These are phyloP conservation scores for Athelia psychrophila DNA, from an alignment of 1,284 basidiomycete species.

Conservation along the genomic window DNA sequence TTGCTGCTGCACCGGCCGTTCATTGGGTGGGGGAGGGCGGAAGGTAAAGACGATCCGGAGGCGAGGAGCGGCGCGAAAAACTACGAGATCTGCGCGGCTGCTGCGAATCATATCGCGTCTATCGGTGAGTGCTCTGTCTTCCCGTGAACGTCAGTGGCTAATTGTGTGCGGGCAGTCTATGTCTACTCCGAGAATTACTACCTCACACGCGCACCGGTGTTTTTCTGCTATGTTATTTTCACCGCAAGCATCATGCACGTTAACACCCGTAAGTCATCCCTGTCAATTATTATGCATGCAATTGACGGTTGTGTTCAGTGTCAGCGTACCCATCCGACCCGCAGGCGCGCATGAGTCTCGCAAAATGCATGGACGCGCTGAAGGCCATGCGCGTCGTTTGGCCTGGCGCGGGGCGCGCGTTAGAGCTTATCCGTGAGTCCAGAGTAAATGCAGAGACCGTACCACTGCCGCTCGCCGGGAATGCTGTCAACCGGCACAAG, in stretches of 20 bases:
- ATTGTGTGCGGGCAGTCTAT: slow-evolving; percentile 46
- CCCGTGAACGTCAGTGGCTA: no score
- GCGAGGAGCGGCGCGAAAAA: slow-evolving; percentile 55
- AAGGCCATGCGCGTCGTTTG: slow-evolving; percentile 70
- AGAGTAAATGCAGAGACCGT: slow-evolving; percentile 42
- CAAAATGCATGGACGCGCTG: slow-evolving; percentile 68
- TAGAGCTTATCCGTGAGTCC: slow-evolving; percentile 68
- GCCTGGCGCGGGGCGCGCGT: slow-evolving; percentile 74
- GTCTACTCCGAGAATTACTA: slow-evolving; percentile 64
- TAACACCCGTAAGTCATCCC: slow-evolving; percentile 47
- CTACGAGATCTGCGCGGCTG: slow-evolving; percentile 67
- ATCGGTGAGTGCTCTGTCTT: slow-evolving; percentile 51
- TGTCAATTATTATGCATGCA: slow-evolving; percentile 1
- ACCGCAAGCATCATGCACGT: slow-evolving; percentile 83
- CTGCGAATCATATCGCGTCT: slow-evolving; percentile 78
- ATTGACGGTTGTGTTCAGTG: slow-evolving; percentile 37
- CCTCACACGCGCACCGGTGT: slow-evolving; percentile 65
- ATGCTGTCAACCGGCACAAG: slow-evolving; percentile 29
- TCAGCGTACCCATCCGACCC: slow-evolving; percentile 62
- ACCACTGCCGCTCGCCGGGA: slow-evolving; percentile 12
- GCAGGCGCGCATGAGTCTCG: slow-evolving; percentile 62
- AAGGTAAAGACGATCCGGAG: slow-evolving; percentile 48
- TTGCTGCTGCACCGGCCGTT: slow-evolving; percentile 73
- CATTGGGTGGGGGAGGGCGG: not conserved
- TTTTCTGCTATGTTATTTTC: slow-evolving; percentile 81